A percentile compares a stretch with the other conserved stretches of the same genome.
phyloP scores from a whole-genome alignment of 768 basidiomycete genomes.

The Leucosporidium scottii region DNA sequence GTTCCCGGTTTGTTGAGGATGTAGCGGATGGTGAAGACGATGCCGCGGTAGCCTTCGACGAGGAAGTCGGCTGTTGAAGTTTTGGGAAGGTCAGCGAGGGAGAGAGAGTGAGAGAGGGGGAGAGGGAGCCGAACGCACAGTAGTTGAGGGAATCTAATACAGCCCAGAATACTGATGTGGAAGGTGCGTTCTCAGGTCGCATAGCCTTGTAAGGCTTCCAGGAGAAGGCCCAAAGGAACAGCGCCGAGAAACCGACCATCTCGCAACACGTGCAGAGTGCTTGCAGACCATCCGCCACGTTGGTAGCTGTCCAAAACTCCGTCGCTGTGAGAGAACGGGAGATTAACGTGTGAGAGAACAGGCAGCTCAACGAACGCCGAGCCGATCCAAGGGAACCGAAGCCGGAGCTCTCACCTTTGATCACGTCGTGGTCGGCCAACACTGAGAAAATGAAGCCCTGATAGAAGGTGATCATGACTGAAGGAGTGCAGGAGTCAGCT shows the following conservation, averaged over 20 bases:
- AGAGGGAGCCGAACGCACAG: slow-evolving; percentile 32
- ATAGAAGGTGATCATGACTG: slow-evolving; percentile 49
- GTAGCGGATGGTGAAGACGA: slow-evolving; percentile 56
- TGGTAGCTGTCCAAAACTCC: slow-evolving; percentile 45
- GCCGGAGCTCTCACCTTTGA: slow-evolving; percentile 39
- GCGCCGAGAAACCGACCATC: slow-evolving; percentile 72
- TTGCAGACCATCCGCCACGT: slow-evolving; percentile 74
- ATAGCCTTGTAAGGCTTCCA: slow-evolving; percentile 54
- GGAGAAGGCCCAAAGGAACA: slow-evolving; percentile 81
- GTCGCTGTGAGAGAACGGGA: not conserved
- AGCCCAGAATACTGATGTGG: slow-evolving; percentile 57
- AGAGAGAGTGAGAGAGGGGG: not conserved
- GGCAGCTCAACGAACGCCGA: not conserved
- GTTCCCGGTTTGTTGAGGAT: slow-evolving; percentile 41
- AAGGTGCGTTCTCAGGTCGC: slow-evolving; percentile 29
- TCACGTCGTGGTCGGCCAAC: slow-evolving; percentile 57
- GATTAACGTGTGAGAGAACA: too few relatives aligned
- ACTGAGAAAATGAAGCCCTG: slow-evolving; percentile 68
- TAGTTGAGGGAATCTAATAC: slow-evolving; percentile 54
- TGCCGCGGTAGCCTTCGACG: slow-evolving; percentile 57
- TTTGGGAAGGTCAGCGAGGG: too few relatives aligned
- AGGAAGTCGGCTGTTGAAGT: slow-evolving; percentile 61
- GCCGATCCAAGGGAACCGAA: not conserved
- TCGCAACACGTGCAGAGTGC: slow-evolving; percentile 78
- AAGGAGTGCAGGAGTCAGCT: not conserved